phyloP scores from a whole-genome alignment of 1,284 basidiomycete genomes.

The Schizophyllum commune region DNA sequence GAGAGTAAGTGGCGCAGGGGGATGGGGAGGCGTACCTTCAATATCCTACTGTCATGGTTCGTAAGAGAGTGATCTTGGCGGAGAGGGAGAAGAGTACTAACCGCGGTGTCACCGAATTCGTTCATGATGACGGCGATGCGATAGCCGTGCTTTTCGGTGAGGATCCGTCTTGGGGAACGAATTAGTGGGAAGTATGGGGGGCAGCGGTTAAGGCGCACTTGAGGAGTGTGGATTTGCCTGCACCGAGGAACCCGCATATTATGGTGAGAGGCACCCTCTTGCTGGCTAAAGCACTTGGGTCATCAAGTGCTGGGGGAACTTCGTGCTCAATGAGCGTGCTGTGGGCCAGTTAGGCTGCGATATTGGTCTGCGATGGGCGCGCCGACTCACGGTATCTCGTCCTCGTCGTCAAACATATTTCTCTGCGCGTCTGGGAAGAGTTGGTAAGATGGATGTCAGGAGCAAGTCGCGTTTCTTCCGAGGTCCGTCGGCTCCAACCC shows the following conservation, averaged over 20 bases:
- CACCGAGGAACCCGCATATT: constrained; percentile 87
- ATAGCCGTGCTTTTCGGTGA: constrained; percentile 88
- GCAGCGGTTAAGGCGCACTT: constrained; percentile 32
- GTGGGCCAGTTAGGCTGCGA: constrained; percentile 6
- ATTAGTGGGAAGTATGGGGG: not conserved
- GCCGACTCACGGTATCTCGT: constrained; percentile 41
- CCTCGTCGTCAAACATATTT: constrained; percentile 26
- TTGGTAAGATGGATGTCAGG: not conserved
- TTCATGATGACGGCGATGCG: constrained; percentile 97
- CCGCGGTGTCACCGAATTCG: constrained; percentile 82
- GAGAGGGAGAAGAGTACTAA: constrained; percentile 27
- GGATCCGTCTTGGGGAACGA: constrained; percentile 54
- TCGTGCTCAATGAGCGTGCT: constrained; percentile 42
- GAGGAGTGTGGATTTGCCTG: constrained; percentile 86
- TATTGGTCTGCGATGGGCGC: constrained; percentile 1
- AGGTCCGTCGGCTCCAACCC: not conserved
- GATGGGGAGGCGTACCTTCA: constrained; percentile 37
- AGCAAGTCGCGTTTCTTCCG: not conserved
- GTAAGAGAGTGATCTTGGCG: constrained; percentile 10
- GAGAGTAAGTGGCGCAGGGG: not conserved
- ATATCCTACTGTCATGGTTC: constrained; percentile 41
- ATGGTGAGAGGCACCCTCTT: constrained; percentile 79
- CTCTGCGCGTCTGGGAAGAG: not conserved
- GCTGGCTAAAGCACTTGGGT: not conserved
- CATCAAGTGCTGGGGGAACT: constrained; percentile 2